Percentiles rank a stretch among this genome's conserved stretches.
phyloP scores from a whole-genome alignment of 108 stramenopile species.

The Schizochytrium sp. region DNA sequence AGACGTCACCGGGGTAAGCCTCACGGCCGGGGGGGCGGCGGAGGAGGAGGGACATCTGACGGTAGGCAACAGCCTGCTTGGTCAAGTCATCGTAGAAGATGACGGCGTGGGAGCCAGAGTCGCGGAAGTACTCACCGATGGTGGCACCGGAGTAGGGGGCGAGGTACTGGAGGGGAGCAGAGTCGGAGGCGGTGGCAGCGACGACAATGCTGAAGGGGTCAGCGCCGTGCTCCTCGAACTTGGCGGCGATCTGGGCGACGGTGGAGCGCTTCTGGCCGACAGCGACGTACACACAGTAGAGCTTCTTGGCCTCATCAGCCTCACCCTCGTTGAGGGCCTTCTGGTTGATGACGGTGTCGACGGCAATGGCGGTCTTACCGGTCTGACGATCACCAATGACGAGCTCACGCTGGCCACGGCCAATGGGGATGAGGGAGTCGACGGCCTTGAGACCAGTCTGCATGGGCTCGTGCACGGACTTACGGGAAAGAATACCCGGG shows the following conservation, averaged over 20 bases:
- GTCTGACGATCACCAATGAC: conserved; percentile 96
- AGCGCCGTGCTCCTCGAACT: conserved; percentile 95
- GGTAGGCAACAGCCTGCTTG: conserved; percentile 99
- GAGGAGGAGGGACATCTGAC: conserved; percentile 99
- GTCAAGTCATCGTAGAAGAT: conserved; percentile 99
- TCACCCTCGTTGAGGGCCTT: conserved; percentile 94
- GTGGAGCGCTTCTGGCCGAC: conserved; percentile 99
- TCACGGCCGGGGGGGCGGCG: conserved; percentile 99
- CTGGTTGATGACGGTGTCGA: conserved; percentile 99
- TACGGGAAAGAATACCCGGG: conserved; percentile 98
- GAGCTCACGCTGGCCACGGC: conserved; percentile 91
- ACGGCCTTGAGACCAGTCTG: conserved; percentile 99
- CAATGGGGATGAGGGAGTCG: conserved; percentile 99
- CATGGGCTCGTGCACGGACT: conserved; percentile 99
- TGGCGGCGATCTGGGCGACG: conserved; percentile 98
- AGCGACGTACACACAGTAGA: conserved; percentile 99
- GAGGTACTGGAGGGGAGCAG: conserved; percentile 98
- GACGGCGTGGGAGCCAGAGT: conserved; percentile 99
- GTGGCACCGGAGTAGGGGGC: conserved; percentile 98
- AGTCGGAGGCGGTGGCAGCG: conserved; percentile 98
- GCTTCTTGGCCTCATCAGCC: conserved; percentile 80
- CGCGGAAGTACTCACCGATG: conserved; percentile 99
- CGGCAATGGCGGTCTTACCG: conserved; percentile 99
- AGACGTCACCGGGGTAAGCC: conserved; percentile 99
- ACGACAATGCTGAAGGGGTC: conserved; percentile 98